These are phyloP conservation scores for Globisporangium yorkense DNA, from an alignment of 352 stramenopile genomes.

Conservation along the genomic window DNA sequence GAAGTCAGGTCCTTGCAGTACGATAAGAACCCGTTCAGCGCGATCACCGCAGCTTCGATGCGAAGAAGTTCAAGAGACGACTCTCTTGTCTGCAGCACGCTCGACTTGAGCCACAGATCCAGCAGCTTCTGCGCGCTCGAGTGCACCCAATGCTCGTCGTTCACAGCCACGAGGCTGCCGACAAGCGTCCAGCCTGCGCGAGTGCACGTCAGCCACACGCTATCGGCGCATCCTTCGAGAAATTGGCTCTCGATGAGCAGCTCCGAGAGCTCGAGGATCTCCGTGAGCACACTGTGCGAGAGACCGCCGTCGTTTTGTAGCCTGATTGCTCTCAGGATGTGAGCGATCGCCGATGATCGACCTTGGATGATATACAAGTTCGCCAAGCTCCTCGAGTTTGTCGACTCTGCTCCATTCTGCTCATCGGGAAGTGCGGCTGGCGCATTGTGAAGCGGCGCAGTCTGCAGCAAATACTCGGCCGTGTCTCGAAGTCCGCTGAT, in stretches of 20 bases:
- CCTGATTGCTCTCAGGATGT: conserved; percentile 51
- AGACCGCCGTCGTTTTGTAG: conserved; percentile 37
- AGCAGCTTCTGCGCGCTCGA: conserved; percentile 48
- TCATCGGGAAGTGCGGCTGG: neutral
- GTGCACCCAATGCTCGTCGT: conserved; percentile 58
- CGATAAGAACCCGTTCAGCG: conserved; percentile 55
- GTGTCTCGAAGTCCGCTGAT: conserved; percentile 37
- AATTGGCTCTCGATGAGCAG: conserved; percentile 79
- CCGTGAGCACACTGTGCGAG: conserved; percentile 46
- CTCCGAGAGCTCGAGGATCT: conserved; percentile 63
- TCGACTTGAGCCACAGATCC: conserved; percentile 72
- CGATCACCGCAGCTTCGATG: conserved; percentile 74
- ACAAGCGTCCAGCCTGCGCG: conserved; percentile 79
- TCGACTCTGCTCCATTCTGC: neutral
- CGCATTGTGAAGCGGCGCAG: conserved; percentile 3
- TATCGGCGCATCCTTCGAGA: conserved; percentile 63
- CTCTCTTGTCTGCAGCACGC: conserved; percentile 72
- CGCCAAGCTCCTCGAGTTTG: conserved; percentile 48
- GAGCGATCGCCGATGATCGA: conserved; percentile 52
- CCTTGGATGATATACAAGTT: conserved; percentile 78
- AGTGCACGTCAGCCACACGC: conserved; percentile 84
- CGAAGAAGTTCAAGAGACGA: conserved; percentile 76
- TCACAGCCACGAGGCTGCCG: conserved; percentile 58
- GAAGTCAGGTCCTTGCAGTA: conserved; percentile 23
- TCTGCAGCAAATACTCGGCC: conserved; percentile 28